These are phyloP conservation scores for Chernovozyma aurita DNA, from an alignment of 1,139 yeast genomes.

Conservation along the genomic window DNA sequence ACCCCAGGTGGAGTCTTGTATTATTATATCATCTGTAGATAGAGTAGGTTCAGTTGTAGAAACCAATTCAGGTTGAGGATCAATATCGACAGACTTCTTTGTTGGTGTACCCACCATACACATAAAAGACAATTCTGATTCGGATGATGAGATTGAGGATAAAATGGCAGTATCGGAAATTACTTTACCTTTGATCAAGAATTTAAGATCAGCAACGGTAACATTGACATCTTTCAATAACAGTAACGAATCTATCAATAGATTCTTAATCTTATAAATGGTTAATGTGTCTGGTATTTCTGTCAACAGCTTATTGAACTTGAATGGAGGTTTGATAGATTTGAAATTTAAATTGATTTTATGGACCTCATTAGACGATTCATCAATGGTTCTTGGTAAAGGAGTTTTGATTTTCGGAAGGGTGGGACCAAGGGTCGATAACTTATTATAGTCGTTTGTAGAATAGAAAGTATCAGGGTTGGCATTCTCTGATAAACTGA, in stretches of 20 bases:
- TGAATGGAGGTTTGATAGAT: conserved; percentile 44
- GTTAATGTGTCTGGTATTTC: conserved; percentile 22
- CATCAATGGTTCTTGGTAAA: conserved; percentile 21
- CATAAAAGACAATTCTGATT: conserved; percentile 23
- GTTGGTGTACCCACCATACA: conserved; percentile 32
- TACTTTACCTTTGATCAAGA: conserved; percentile 42
- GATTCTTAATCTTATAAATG: conserved; percentile 30
- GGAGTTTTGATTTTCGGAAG: conserved; percentile 28
- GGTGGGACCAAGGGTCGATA: conserved; percentile 39
- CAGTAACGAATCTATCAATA: conserved; percentile 25
- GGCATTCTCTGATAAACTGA: conserved; percentile 23
- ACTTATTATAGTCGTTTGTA: conserved; percentile 27
- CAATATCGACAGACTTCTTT: conserved; percentile 5
- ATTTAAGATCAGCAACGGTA: conserved; percentile 30
- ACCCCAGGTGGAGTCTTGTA: conserved; percentile 22
- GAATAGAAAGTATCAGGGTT: conserved; percentile 25
- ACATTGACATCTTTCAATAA: conserved; percentile 19
- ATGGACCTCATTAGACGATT: conserved; percentile 4
- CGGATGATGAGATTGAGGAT: conserved; percentile 15
- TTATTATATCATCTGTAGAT: conserved; percentile 3
- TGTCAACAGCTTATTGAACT: conserved; percentile 26
- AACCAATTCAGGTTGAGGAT: conserved; percentile 12
- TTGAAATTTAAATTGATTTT: conserved; percentile 25
- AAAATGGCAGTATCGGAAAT: conserved; percentile 33
- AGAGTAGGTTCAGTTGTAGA: conserved; percentile 1